Evolutionary conservation across 345 rosid genomes (phyloP).

Genomic region (Populus davidiana): DNA sequence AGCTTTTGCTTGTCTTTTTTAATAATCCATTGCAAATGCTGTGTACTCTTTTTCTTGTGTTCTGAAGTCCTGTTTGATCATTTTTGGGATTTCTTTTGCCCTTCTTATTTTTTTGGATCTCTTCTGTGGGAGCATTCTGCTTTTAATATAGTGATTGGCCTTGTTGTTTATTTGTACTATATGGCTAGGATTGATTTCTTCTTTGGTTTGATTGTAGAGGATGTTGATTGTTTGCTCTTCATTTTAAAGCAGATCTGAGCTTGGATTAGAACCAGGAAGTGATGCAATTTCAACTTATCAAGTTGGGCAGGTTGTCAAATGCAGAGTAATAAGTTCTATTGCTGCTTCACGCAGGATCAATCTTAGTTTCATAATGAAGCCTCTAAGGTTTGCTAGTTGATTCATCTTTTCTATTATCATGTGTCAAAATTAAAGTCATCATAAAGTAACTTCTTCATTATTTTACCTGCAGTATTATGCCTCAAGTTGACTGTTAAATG

Average conservation of each 20-base stretch:
- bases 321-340: constrained; percentile 67
- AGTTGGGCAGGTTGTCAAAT: constrained; percentile 94
- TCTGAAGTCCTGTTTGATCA: no score
- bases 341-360: constrained; percentile 67
- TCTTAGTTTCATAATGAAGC: constrained; percentile 80
- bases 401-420: background rate
- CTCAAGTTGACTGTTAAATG: background rate
- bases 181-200: background rate
- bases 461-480: background rate
- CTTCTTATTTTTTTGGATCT: no score
- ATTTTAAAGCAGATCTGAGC: constrained; percentile 65
- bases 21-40: no score
- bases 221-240: constrained; percentile 23
- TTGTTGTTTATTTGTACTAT: background rate
- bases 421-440: background rate
- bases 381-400: constrained; percentile 52
- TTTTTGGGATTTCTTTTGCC: no score
- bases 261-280: constrained; percentile 73
- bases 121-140: no score
- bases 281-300: constrained; percentile 69
- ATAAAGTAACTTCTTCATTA: background rate
- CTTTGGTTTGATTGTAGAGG: constrained; percentile 11
- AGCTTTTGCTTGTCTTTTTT: no score
- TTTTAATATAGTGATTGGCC: background rate
- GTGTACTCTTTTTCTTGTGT: no score